Percentiles rank a stretch among this genome's conserved stretches.
Conservation (phyloP, 2,329 filamentous ascomycete genomes). For the Kalmusia sp. region DNA sequence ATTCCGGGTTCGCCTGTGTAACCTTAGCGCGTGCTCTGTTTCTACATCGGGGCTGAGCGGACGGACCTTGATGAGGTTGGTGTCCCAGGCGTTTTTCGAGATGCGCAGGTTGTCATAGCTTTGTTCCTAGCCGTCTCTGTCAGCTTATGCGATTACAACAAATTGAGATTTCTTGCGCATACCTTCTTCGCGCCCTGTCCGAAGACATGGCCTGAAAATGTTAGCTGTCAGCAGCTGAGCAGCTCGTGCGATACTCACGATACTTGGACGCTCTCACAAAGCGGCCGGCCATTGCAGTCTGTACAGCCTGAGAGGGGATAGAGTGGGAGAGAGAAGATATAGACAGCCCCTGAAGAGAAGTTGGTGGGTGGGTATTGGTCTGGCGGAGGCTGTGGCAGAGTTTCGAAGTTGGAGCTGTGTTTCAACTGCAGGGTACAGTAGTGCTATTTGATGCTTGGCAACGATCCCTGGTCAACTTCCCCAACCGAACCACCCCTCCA, state of each 20-base stretch:
- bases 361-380: constrained; percentile 6
- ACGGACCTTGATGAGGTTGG: constrained; percentile 92
- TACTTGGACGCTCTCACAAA: constrained; percentile 79
- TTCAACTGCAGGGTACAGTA: constrained; percentile 17
- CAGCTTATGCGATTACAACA: constrained; percentile 11
- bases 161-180: constrained; percentile 10
- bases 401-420: constrained; percentile 19
- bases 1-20: constrained; percentile 86
- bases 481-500: background rate
- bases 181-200: constrained; percentile 91
- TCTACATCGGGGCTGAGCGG: constrained; percentile 30
- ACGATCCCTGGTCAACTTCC: constrained; percentile 11
- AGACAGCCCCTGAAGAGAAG: constrained; percentile 13
- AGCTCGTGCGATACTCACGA: constrained; percentile 55
- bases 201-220: constrained; percentile 86
- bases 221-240: constrained; percentile 36
- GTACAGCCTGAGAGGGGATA: constrained; percentile 17
- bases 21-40: constrained; percentile 30
- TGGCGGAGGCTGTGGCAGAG: constrained; percentile 12
- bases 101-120: constrained; percentile 98
- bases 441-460: constrained; percentile 8
- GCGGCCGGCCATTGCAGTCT: constrained; percentile 67
- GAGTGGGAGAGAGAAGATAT: constrained; percentile 9
- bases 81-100: constrained; percentile 99
- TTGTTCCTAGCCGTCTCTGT: constrained; percentile 69